Evolutionary conservation across 192 early-diverging fungal species (phyloP), one percentile per base, ranked within the genome.

Genomic region (Funneliformis geosporum): DNA sequence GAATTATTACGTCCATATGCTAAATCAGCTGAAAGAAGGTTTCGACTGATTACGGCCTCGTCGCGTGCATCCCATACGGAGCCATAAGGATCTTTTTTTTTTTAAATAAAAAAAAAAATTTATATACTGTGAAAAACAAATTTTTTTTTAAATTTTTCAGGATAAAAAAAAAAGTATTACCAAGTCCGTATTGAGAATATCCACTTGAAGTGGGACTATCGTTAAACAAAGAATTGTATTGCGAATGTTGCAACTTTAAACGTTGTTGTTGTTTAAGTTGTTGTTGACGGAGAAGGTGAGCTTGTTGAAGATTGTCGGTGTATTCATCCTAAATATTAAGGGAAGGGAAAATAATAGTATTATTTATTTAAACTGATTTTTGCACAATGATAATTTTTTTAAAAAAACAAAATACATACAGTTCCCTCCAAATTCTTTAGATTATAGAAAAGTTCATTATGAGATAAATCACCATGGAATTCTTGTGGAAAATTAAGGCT

Each of bases 181-280:
- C 75, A 76, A 76, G 61, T 61, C 61, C 43, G 27, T 76, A 76
- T 65, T 76, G 75, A 39, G 73, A 75, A 76, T 61, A 76, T 46
- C 75, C 75, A 33, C 18, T 25, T 4, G 75, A 42, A 16, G 75
- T 12, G 43, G 75, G 25, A 18, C 5, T 44, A 76, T 76, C 61
- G 28, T 76, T 65, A 66, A 76, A 76, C 9, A 76, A 76, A 44
- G 75, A 61, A 44, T 38, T 76, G 25, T 76, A 76, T 42, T 88
- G 83, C 55, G 87, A 71, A 39, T 88, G 87, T 73, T 90, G 89
- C 33, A 87, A 66, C 55, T 91, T 88, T 18, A 88, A 73, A 42
- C 88, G 87, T 42, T 87, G 88, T 38, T 87, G 84, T 59, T 81
- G 79, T 40, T 84, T n/a, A 61, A 82, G 80, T 50, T 81, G 85